Percentiles rank a stretch among this genome's conserved stretches.
Conservation (phyloP, 495 filamentous ascomycete species). For the Hyaloscypha finlandica region DNA sequence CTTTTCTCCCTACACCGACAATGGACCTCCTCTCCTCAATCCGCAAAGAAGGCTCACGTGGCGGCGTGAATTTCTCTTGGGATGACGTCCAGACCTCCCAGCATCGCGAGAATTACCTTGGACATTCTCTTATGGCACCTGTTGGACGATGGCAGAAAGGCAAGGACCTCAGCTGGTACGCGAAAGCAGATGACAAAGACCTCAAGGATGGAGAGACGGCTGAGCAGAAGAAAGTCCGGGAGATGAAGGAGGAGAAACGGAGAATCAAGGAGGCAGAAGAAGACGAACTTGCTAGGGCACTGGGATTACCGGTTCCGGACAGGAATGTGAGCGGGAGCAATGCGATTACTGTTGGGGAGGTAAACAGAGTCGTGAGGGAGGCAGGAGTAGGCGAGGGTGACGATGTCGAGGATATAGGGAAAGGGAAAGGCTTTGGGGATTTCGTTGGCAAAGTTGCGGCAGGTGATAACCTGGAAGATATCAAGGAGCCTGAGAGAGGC, state of each 20-base stretch:
- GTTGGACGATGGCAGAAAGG: slow-evolving; percentile 95
- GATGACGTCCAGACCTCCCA: slow-evolving; percentile 83
- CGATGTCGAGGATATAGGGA: slow-evolving; percentile 23
- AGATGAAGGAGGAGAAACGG: slow-evolving; percentile 77
- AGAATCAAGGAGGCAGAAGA: slow-evolving; percentile 89
- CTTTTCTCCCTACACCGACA: slow-evolving; percentile 6
- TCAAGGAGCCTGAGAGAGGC: slow-evolving; percentile 14
- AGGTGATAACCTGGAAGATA: slow-evolving; percentile 4
- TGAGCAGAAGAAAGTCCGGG: slow-evolving; percentile 59
- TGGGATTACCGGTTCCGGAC: slow-evolving; percentile 71
- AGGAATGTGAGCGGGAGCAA: slow-evolving; percentile 42
- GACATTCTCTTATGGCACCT: slow-evolving; percentile 92
- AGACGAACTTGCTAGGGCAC: slow-evolving; percentile 78
- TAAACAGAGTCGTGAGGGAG: slow-evolving; percentile 32
- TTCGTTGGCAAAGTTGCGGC: slow-evolving; percentile 31
- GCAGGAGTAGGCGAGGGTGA: slow-evolving; percentile 28
- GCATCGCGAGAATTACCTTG: slow-evolving; percentile 96
- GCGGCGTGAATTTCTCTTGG: slow-evolving; percentile 95
- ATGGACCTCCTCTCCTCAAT: slow-evolving; percentile 96
- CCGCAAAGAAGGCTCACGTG: slow-evolving; percentile 91
- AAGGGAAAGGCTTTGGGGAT: slow-evolving; percentile 32
- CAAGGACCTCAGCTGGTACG: slow-evolving; percentile 87
- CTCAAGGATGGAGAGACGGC: slow-evolving; percentile 51
- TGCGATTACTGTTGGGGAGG: slow-evolving; percentile 37
- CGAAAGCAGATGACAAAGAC: slow-evolving; percentile 59